These are phyloP conservation scores for Aureobasidium uvarum DNA, from an alignment of 2,329 filamentous ascomycete species.

Conservation along the genomic window DNA sequence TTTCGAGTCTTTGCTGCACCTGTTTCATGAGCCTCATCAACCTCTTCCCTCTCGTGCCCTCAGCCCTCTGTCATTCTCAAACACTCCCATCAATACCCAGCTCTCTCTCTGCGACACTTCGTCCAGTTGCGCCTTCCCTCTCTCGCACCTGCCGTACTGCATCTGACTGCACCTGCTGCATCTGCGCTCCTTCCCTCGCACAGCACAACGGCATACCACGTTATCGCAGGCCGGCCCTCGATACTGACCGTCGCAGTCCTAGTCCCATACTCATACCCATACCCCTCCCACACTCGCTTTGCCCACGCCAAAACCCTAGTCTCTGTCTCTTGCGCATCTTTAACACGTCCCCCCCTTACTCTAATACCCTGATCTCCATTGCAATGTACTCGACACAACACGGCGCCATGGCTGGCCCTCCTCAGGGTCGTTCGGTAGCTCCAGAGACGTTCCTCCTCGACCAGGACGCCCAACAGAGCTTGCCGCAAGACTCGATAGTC, in stretches of 20 bases:
- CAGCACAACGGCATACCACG: background rate
- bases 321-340: background rate
- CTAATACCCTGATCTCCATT: slow-evolving; percentile 13
- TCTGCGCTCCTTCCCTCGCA: background rate
- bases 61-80: slow-evolving; percentile 26
- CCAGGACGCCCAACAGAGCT: slow-evolving; percentile 91
- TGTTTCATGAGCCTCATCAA: slow-evolving; percentile 27
- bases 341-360: slow-evolving; percentile 12
- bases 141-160: background rate
- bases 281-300: slow-evolving; percentile 19
- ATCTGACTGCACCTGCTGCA: background rate
- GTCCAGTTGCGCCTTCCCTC: slow-evolving; percentile 8
- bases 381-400: slow-evolving; percentile 55
- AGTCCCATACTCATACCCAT: background rate
- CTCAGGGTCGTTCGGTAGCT: slow-evolving; percentile 65
- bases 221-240: slow-evolving; percentile 25
- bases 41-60: slow-evolving; percentile 21
- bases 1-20: slow-evolving; percentile 24
- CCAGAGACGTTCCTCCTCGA: slow-evolving; percentile 99
- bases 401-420: slow-evolving; percentile 78
- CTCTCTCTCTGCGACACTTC: slow-evolving; percentile 22
- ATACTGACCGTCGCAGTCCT: background rate
- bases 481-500: slow-evolving; percentile 95
- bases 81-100: slow-evolving; percentile 12
- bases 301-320: background rate